A percentile compares a stretch with the other conserved stretches of the same genome.
Evolutionary conservation across 805 yeast species (phyloP).

Genomic region (Pichia paraexigua): DNA sequence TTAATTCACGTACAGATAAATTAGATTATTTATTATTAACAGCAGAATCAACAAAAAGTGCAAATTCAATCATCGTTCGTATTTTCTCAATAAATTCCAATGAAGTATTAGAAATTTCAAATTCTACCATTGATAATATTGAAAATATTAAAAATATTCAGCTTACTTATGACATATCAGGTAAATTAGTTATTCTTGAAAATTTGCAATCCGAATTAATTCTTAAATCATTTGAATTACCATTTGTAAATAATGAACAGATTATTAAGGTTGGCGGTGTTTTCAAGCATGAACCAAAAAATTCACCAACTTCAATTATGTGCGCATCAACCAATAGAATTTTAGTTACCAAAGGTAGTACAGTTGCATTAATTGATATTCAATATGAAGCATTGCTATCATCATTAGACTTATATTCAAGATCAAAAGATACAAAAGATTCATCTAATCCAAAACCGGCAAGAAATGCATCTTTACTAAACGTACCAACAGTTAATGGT

Average conservation of each 20-base stretch:
- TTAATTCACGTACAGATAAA: slow-evolving; percentile 15
- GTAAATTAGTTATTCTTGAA: slow-evolving; percentile 23
- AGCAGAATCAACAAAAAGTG: slow-evolving; percentile 15
- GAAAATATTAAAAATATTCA: slow-evolving; percentile 8
- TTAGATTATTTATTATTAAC: slow-evolving; percentile 18
- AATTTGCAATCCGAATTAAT: slow-evolving; percentile 9
- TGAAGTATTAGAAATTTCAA: slow-evolving; percentile 24
- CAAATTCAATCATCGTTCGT: slow-evolving; percentile 18
- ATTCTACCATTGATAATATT: slow-evolving; percentile 19
- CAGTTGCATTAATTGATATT: slow-evolving; percentile 37
- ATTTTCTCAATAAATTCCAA: slow-evolving; percentile 21
- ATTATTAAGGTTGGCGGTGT: slow-evolving; percentile 18
- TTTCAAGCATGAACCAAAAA: slow-evolving; percentile 21
- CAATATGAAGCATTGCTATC: slow-evolving; percentile 34
- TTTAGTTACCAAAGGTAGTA: slow-evolving; percentile 33
- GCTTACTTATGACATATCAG: slow-evolving; percentile 23
- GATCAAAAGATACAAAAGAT: slow-evolving; percentile 18
- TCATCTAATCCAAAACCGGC: slow-evolving; percentile 13
- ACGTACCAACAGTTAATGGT: slow-evolving; percentile 35
- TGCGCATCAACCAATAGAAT: slow-evolving; percentile 40
- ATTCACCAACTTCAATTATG: slow-evolving; percentile 28
- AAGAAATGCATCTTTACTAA: slow-evolving; percentile 25
- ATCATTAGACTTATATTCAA: slow-evolving; percentile 23
- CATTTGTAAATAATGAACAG: slow-evolving; percentile 26
- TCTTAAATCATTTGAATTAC: slow-evolving; percentile 25